Base-by-base conservation (phyloP, 805 yeast genomes). In the Candida boidinii region DNA sequence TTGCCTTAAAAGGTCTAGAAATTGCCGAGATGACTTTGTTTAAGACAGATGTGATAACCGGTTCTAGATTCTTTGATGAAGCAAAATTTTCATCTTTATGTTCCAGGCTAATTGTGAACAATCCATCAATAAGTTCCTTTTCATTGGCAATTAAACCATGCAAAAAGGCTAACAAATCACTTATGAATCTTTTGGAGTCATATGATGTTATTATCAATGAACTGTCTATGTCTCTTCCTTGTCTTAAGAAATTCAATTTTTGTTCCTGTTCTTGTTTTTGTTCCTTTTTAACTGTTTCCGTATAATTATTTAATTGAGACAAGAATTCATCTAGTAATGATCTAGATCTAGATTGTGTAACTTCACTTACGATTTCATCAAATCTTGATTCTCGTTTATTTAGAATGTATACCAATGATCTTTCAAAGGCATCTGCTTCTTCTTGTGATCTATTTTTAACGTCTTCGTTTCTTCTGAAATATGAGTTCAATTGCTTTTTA, bases 91-190 rank as follows among this genome's bases (percentile, higher is more conserved):
- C 33, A 17, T 46, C 41, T 9, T 44, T 36, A 3, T 42, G 26
- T 16, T 45, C 47, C 31, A 47, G 55, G 21, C 54, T 58, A 26
- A 56, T 49, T 29, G 68, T 67, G 35, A 90, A 77, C 31, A 90
- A 56, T 14, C 76, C 66, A 7, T 67, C 66, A 5, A 90, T 67
- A 20, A 79, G 66, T 49, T 92, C 98, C 26, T 76, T 68, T 54
- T 92, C 98, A 56, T 85, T 84, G 4, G 87, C 94, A 20, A 87
- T 77, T 4, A 84, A 68, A 2, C 88, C 73, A 51, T 92, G 96
- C 2, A 87, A 68, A 62, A 82, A 83, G 0, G 97, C 97, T 24
- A 92, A 60, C 21, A 92, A 67, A 51, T 87, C 96, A 17, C 96
- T 94, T 13, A 85, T 64, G 42, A 78, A 88, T 35, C 95, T 65